A percentile compares a stretch with the other conserved stretches of the same genome.
Evolutionary conservation across 1,284 basidiomycete genomes (phyloP).

Genomic region (Leccinum pseudoinsigne): DNA sequence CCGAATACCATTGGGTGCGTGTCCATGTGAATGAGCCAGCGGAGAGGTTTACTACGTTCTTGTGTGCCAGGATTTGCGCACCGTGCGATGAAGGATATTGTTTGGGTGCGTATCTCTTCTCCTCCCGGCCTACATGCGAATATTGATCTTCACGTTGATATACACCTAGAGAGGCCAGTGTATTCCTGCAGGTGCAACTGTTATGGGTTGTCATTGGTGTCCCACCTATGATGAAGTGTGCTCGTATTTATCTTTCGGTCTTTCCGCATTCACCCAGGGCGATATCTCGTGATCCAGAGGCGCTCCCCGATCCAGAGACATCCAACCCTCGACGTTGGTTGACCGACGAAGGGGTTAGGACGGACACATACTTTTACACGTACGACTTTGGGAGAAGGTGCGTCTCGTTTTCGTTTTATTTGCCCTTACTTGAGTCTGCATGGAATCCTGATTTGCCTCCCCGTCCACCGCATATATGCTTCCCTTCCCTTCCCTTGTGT

Average conservation of each 20-base stretch:
- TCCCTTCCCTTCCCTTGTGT: not conserved
- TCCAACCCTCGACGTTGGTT: slow-evolving; percentile 40
- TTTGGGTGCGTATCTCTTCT: slow-evolving; percentile 32
- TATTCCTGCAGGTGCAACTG: slow-evolving; percentile 15
- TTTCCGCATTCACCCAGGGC: not conserved
- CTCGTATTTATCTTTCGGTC: not conserved
- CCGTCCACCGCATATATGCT: not conserved
- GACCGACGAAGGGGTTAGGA: slow-evolving; percentile 24
- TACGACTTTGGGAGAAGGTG: slow-evolving; percentile 42
- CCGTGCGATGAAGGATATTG: slow-evolving; percentile 37
- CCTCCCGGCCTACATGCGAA: not conserved
- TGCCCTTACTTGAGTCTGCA: not conserved
- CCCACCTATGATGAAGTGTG: not conserved
- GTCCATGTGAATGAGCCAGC: not conserved
- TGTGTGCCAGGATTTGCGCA: slow-evolving; percentile 35
- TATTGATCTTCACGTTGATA: not conserved
- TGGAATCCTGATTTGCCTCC: not conserved
- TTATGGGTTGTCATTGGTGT: slow-evolving; percentile 19
- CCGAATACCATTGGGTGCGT: slow-evolving; percentile 7
- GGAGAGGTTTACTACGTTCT: not conserved
- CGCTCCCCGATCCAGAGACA: slow-evolving; percentile 31
- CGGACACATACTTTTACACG: slow-evolving; percentile 33
- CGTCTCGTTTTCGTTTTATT: slow-evolving; percentile 8
- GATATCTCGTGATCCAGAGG: slow-evolving; percentile 16
- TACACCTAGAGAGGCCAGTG: slow-evolving; percentile 14